Percentiles rank a stretch among this genome's conserved stretches.
These are phyloP conservation scores for Ceratobasidium sp. DNA, from an alignment of 1,284 basidiomycete genomes.

Conservation along the genomic window DNA sequence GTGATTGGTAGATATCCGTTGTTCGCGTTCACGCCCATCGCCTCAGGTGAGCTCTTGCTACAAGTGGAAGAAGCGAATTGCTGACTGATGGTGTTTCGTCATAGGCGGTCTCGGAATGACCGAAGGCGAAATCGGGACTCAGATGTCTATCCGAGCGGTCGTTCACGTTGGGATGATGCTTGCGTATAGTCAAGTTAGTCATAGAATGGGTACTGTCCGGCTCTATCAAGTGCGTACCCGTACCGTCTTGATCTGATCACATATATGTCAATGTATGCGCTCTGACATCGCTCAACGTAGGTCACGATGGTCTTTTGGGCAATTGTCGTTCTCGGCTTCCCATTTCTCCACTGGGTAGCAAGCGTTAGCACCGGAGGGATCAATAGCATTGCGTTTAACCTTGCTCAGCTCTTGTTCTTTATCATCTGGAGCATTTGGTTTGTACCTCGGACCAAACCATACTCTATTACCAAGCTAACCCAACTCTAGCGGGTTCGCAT, in stretches of 20 bases:
- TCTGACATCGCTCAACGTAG: not conserved
- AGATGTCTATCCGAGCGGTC: constrained; percentile 35
- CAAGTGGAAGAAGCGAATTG: not conserved
- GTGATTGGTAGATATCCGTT: constrained; percentile 29
- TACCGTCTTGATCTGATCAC: not conserved
- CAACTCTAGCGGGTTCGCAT: constrained; percentile 24
- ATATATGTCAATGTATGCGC: not conserved
- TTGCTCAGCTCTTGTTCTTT: constrained; percentile 43
- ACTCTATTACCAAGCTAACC: no score
- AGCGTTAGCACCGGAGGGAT: constrained; percentile 20
- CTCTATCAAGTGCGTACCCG: constrained; percentile 43
- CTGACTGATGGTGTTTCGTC: not conserved
- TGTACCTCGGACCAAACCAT: no score
- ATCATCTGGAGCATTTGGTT: constrained; percentile 31
- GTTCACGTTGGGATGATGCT: constrained; percentile 30
- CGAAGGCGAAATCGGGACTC: constrained; percentile 33
- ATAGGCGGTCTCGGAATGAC: constrained; percentile 29
- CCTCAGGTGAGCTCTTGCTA: constrained; percentile 19
- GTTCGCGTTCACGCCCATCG: constrained; percentile 25
- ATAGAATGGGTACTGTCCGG: constrained; percentile 44
- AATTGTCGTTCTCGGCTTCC: constrained; percentile 46
- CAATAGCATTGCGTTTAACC: constrained; percentile 39
- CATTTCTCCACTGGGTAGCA: constrained; percentile 46
- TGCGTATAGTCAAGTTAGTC: constrained; percentile 45
- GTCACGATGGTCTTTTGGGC: constrained; percentile 45